Base-by-base conservation (phyloP, 768 basidiomycete genomes). In the Serendipita indica region DNA sequence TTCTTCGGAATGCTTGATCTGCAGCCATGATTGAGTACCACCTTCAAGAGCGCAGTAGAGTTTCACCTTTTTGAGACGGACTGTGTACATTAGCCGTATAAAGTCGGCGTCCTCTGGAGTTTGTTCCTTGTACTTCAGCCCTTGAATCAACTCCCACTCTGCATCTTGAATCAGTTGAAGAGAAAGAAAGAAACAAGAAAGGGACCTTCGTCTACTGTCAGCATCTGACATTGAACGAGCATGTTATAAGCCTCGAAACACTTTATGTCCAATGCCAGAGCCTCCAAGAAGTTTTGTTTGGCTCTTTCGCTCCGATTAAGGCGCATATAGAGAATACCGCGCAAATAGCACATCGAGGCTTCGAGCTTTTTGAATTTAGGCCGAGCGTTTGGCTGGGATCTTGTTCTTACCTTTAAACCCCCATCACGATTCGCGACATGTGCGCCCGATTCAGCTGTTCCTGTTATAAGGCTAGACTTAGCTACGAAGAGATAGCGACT, bases 141-240 rank as follows among this genome's bases (percentile, higher is more conserved):
- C 77, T 67, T 89, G 86, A 2, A 99, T 79, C 62, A 98, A 94
- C 60, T 93, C 86, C 96, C 96, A 98, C 70, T 99, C 96, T 97
- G 64, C 2, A 33, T n/a, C 30, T 43, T 30, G 14, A 39, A 41
- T 63, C 30, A 37, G 10, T 25, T 45, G 22, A 45, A 35, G 61
- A 58, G 63, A 64, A 27, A 33, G 49, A 27, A 33, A 43, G 30
- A 1, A 7, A 54, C 59, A 3, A 52, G 46, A 16, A 16, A 30
- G 33, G 18, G 39, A 89, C 94, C 94, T 80, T 99, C 96, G 60
- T 90, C 84, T 0, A 87, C 82, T 10, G 86, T 82, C 87, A 99
- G 89, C 90, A 98, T 94, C 68, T 93, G 89, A 1, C 90, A 88
- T 18, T 81, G 84, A 27, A 97, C 74, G 7, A 99, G 77, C 62